A percentile compares a stretch with the other conserved stretches of the same genome.
These are phyloP conservation scores for Chlorella variabilis DNA, from an alignment of 163 green algal genomes.

Conservation along the genomic window DNA sequence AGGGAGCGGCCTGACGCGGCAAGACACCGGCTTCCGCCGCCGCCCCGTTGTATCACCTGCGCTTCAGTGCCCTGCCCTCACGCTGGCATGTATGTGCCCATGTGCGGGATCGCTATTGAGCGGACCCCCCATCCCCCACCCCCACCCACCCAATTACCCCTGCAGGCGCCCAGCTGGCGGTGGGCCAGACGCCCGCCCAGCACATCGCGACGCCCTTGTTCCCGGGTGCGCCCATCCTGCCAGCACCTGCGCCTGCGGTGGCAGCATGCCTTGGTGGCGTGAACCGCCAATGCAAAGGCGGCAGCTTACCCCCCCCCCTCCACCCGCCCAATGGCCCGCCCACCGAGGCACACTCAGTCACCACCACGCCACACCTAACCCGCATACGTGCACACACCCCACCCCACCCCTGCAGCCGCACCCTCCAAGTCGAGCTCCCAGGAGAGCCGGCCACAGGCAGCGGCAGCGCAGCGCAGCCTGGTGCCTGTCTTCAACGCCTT, in stretches of 20 bases:
- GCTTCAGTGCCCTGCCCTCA: too few species aligned
- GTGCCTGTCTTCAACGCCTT: constrained; percentile 37
- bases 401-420: not conserved
- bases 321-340: too few species aligned
- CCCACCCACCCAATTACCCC: too few species aligned
- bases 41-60: too few species aligned
- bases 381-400: not conserved
- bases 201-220: not conserved
- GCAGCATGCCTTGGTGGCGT: too few species aligned
- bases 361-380: not conserved
- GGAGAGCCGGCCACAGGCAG: not conserved
- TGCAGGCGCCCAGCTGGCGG: not conserved
- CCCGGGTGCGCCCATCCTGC: too few species aligned
- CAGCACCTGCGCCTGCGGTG: too few species aligned
- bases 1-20: not conserved
- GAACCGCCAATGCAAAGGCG: too few species aligned
- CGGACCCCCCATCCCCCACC: not conserved
- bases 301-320: too few species aligned
- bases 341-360: too few species aligned
- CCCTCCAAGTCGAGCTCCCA: constrained; percentile 23
- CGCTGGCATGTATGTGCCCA: too few species aligned
- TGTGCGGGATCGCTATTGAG: not conserved
- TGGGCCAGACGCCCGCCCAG: constrained; percentile 10
- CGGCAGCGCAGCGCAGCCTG: constrained; percentile 18
- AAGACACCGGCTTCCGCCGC: too few species aligned